These are phyloP conservation scores for Tylopilus felleus DNA, from an alignment of 768 basidiomycete genomes.

Conservation along the genomic window DNA sequence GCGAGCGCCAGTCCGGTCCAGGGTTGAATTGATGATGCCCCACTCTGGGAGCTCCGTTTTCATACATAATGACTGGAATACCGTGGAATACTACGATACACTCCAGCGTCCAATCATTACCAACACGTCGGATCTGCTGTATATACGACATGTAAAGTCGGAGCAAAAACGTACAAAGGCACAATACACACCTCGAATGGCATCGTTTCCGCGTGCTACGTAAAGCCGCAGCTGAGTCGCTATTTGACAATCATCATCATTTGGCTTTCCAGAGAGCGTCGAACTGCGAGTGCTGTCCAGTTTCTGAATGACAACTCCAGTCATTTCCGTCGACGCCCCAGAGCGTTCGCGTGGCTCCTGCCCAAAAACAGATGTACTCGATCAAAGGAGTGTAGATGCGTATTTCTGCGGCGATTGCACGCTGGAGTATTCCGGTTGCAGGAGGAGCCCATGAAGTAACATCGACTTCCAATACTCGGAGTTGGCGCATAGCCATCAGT, in stretches of 20 bases:
- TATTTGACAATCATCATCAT: conserved; percentile 17
- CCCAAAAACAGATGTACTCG: conserved; percentile 35
- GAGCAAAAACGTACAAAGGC: conserved; percentile 23
- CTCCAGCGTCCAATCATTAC: conserved; percentile 17
- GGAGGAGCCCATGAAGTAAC: conserved; percentile 34
- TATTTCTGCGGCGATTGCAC: conserved; percentile 38
- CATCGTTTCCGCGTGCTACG: conserved; percentile 20
- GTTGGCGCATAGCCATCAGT: conserved; percentile 33
- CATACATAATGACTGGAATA: conserved; percentile 32
- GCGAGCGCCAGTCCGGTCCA: conserved; percentile 23
- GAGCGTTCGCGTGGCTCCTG: conserved; percentile 25
- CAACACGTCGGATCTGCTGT: conserved; percentile 21
- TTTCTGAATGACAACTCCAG: conserved; percentile 29
- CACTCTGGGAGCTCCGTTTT: conserved; percentile 21
- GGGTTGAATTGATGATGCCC: conserved; percentile 16
- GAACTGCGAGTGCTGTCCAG: conserved; percentile 24
- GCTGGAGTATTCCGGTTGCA: conserved; percentile 31
- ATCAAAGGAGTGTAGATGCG: conserved; percentile 37
- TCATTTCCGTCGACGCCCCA: conserved; percentile 37
- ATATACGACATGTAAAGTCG: conserved; percentile 17
- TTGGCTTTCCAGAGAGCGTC: conserved; percentile 30
- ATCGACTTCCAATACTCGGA: conserved; percentile 38
- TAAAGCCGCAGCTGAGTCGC: conserved; percentile 22
- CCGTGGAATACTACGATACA: conserved; percentile 25
- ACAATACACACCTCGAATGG: conserved; percentile 21